Evolutionary conservation across 805 yeast species (phyloP), one percentile per base, ranked within the genome.

Genomic region (Kurtzmaniella fragi): DNA sequence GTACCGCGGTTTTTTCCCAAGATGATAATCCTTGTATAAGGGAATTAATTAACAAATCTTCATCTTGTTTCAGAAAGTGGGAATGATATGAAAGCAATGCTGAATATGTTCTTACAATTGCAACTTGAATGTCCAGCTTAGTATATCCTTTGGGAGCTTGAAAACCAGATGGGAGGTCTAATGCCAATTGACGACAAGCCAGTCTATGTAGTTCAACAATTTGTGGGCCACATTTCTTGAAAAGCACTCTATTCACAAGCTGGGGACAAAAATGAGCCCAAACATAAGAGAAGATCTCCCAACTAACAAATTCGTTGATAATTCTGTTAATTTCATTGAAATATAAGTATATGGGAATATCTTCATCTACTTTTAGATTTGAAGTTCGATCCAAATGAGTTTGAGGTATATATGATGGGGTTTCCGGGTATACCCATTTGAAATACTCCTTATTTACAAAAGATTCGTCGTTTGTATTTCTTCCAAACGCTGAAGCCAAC

Each of bases 1-100:
- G 88, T 28, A 82, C 75, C 0, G 88, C 85, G 0, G 95, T 79
- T 43, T 77, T 77, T 43, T 87, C 88, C 86, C 90, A 83, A 1
- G 88, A 79, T 1, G 79, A 73, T 38, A 85, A 59, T 0, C 86
- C 85, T 34, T 71, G 60, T 10, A 82, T 64, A 20, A 83, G 65
- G 0, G 88, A 70, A 40, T 71, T 72, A 13, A 85, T 70, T 17
- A 86, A 65, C 41, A 71, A 76, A 52, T 84, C 90, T 43, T 81
- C 79, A 35, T 81, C 86, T 14, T 57, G 60, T 43, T 75, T 78
- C 6, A 76, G 54, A 44, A 80, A 75, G 17, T 65, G 56, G 14
- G 63, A 64, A 42, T 77, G 80, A 46, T 81, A 82, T 1, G 85
- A 84, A 7, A 81, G 56, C 31, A 84, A 59, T 0, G 84, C 70